Conservation (phyloP, 352 stramenopile species). For the Phytophthora pisi region DNA sequence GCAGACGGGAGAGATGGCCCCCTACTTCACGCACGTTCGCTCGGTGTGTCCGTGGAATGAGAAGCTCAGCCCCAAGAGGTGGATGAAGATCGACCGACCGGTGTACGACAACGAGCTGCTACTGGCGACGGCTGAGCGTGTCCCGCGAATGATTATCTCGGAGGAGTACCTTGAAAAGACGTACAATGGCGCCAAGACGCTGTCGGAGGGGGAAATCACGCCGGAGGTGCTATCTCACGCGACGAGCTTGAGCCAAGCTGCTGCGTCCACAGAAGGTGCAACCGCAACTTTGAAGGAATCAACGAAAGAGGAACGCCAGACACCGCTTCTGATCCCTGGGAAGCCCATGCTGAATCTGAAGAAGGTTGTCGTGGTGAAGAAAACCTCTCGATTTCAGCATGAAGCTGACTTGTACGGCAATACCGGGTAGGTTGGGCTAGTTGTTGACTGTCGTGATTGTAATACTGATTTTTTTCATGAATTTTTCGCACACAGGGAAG, state of each 20-base stretch:
- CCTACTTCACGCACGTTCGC: slow-evolving; percentile 90
- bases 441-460: background rate
- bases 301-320: slow-evolving; percentile 27
- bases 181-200: slow-evolving; percentile 54
- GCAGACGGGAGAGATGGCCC: slow-evolving; percentile 70
- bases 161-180: slow-evolving; percentile 90
- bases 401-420: slow-evolving; percentile 84
- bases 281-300: background rate
- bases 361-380: slow-evolving; percentile 89
- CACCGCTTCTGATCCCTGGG: slow-evolving; percentile 51
- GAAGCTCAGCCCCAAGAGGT: slow-evolving; percentile 88
- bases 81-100: slow-evolving; percentile 88
- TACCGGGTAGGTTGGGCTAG: slow-evolving; percentile 53
- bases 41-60: slow-evolving; percentile 91
- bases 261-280: slow-evolving; percentile 2
- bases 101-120: slow-evolving; percentile 91
- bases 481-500: slow-evolving; percentile 53
- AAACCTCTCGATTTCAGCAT: slow-evolving; percentile 89
- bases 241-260: slow-evolving; percentile 15
- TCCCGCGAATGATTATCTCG: slow-evolving; percentile 89
- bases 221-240: slow-evolving; percentile 13
- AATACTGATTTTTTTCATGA: slow-evolving; percentile 11
- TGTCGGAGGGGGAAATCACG: slow-evolving; percentile 18
- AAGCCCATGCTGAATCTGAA: slow-evolving; percentile 68
- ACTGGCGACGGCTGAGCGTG: slow-evolving; percentile 79